Evolutionary conservation across 2,329 filamentous ascomycete genomes (phyloP), one percentile per base, ranked within the genome.

Genomic region (Xylariaceae sp.): DNA sequence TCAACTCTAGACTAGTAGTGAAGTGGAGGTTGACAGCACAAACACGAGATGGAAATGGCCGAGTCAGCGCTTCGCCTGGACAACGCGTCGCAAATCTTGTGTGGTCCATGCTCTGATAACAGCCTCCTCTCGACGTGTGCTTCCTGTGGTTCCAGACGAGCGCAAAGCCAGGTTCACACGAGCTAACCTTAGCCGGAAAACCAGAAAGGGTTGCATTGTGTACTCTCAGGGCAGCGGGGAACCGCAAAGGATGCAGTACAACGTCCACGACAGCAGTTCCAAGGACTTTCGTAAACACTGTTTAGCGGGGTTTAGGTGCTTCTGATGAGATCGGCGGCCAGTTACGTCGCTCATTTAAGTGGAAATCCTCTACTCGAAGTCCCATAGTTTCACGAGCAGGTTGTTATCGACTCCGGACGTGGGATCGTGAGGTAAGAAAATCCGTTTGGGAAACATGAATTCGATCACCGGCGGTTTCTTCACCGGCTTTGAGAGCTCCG

Each of bases 401-500:
- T 64, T 74, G 50, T 82, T 73, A 39, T 74, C 67, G 11, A 66
- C 57, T 29, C 59, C 67, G 4, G 68, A 65, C 9, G 60, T 62
- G 8, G 59, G 56, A 19, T 77, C 73, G 9, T 76, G 68, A 1
- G 71, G 67, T 34, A 73, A 53, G 36, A 94, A 84, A 28, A 95
- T 83, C 51, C 73, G 79, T 67, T 92, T 92, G 6, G 90, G 89
- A 47, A 98, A 96, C 62, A 92, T 86, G 62, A 85, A 96, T 62
- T 97, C 92, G 35, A 97, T 80, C 9, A 92, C 88, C 0, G 90
- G 89, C 5, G 78, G 70, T 61, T 90, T 95, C 67, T 84, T 94
- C 47, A 95, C 70, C 30, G 86, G 79, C 64, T 90, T 94, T 43
- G 74, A 71, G 47, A 95, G 70, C 61, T 98, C 92, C 3, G 82